Conservation (phyloP, 495 filamentous ascomycete genomes). For the Alectoria sarmentosa region DNA sequence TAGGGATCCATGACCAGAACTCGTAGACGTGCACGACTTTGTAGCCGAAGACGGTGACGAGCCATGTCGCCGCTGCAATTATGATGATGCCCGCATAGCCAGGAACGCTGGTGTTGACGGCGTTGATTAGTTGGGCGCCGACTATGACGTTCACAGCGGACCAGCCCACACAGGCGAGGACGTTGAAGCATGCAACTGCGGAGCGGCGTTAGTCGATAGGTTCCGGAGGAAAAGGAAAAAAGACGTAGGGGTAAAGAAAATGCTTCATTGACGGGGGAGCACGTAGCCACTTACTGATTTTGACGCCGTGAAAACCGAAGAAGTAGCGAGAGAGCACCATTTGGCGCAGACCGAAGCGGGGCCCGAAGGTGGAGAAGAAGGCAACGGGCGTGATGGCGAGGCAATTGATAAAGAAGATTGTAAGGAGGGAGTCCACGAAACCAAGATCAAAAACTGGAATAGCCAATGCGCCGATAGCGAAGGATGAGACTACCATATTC, state of each 20-base stretch:
- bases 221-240: neutral
- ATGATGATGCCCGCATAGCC: slow-evolving; percentile 73
- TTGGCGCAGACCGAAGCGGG: slow-evolving; percentile 70
- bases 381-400: slow-evolving; percentile 66
- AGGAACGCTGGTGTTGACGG: slow-evolving; percentile 63
- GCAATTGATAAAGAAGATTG: slow-evolving; percentile 72
- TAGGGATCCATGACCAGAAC: slow-evolving; percentile 72
- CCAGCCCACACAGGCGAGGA: slow-evolving; percentile 73
- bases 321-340: slow-evolving; percentile 81
- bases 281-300: slow-evolving; percentile 51
- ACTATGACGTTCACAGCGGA: slow-evolving; percentile 71
- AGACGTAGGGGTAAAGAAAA: no score
- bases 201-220: slow-evolving; percentile 25
- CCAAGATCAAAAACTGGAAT: slow-evolving; percentile 59
- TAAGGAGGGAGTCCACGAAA: slow-evolving; percentile 70
- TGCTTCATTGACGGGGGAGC: slow-evolving; percentile 8
- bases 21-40: slow-evolving; percentile 77
- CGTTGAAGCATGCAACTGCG: slow-evolving; percentile 60
- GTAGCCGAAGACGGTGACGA: slow-evolving; percentile 71
- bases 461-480: slow-evolving; percentile 72
- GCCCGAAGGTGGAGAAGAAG: slow-evolving; percentile 77
- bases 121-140: slow-evolving; percentile 73
- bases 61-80: slow-evolving; percentile 62
- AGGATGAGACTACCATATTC: slow-evolving; percentile 78
- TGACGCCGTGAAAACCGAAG: slow-evolving; percentile 68